Conservation (phyloP, 177 flowering plant species). For the Vitis hybrid region DNA sequence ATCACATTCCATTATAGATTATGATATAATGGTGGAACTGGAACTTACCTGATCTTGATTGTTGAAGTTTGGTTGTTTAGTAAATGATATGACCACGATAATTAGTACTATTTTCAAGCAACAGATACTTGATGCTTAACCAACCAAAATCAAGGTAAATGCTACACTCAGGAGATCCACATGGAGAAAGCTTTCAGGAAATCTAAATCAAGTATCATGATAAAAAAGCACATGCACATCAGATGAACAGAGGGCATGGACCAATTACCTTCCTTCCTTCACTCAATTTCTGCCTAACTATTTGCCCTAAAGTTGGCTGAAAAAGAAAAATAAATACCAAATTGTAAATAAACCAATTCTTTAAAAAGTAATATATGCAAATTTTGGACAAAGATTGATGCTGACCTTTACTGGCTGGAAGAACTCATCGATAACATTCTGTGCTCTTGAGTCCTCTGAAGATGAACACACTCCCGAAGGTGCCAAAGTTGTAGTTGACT, state of each 20-base stretch:
- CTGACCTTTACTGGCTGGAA: conserved; percentile 80
- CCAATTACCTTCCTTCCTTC: conserved; percentile 88
- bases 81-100: not conserved
- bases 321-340: conserved; percentile 17
- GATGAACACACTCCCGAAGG: conserved; percentile 42
- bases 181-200: not conserved
- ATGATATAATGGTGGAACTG: not conserved
- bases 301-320: conserved; percentile 86
- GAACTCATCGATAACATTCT: conserved; percentile 77
- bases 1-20: no score
- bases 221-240: not conserved
- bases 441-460: conserved; percentile 61
- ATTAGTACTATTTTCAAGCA: not conserved
- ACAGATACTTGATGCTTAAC: not conserved
- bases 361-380: conserved; percentile 14
- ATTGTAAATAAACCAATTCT: conserved; percentile 2
- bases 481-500: conserved; percentile 25
- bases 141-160: not conserved
- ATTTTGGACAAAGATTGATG: not conserved
- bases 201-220: not conserved
- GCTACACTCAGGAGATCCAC: not conserved
- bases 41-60: not conserved
- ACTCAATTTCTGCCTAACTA: conserved; percentile 80
- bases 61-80: not conserved
- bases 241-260: not conserved